Percentiles rank a stretch among this genome's conserved stretches.
phyloP scores from a whole-genome alignment of 768 basidiomycete genomes.

The Gautieria morchelliformis region DNA sequence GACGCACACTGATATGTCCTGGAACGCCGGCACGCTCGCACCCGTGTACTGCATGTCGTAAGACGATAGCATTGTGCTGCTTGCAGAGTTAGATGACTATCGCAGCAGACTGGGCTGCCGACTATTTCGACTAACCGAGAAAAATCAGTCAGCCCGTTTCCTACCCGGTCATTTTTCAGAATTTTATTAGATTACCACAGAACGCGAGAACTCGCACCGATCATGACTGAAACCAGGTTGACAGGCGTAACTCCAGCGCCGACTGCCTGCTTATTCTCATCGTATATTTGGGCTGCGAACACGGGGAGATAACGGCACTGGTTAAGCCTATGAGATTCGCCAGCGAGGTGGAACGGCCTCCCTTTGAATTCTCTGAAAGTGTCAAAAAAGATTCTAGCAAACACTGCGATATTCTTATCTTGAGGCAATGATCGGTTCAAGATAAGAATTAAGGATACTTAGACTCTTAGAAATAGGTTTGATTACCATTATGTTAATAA shows the following conservation, averaged over 20 bases:
- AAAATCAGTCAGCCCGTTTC: constrained; percentile 58
- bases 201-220: constrained; percentile 19
- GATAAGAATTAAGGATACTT: too few relatives aligned
- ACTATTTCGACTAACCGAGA: constrained; percentile 27
- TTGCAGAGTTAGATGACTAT: background rate
- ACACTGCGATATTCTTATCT: constrained; percentile 35
- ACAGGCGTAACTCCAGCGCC: constrained; percentile 39
- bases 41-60: constrained; percentile 41
- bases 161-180: background rate
- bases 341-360: constrained; percentile 52
- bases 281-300: constrained; percentile 68
- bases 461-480: too few relatives aligned
- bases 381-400: constrained; percentile 66
- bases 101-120: background rate
- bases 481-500: too few relatives aligned
- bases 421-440: too few relatives aligned
- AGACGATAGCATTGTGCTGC: constrained; percentile 28
- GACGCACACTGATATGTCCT: constrained; percentile 30
- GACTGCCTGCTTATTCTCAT: constrained; percentile 45
- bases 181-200: too few relatives aligned
- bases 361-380: constrained; percentile 65
- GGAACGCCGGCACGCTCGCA: constrained; percentile 38
- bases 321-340: constrained; percentile 44
- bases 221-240: constrained; percentile 40
- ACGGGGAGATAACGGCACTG: constrained; percentile 60